Evolutionary conservation across 768 basidiomycete species (phyloP), one percentile per base, ranked within the genome.

Genomic region (Mycena albidolilacea): DNA sequence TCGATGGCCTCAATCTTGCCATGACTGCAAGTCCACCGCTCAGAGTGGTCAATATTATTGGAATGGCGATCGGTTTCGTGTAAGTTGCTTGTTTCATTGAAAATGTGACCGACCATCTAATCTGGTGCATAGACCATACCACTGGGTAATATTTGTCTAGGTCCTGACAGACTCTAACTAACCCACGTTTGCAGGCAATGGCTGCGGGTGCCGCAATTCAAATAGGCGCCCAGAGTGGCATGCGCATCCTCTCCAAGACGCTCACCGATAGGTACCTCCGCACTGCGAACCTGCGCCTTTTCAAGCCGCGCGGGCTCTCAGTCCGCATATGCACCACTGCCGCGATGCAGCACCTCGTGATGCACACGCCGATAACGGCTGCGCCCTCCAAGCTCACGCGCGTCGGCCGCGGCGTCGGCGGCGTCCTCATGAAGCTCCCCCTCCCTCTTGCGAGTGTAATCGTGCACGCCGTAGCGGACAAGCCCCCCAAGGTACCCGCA

Each of bases 21-120:
- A 80, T 80, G 70, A 77, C 76, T 5, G 79, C 78, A 0, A 77
- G 77, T 61, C 79, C 79, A 3, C 79, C 79, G 7, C 76, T 80
- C 19, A 72, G 78, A 30, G 73, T 79, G 10, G 77, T 79, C 2
- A 70, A 77, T 57, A 52, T 77, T 15, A 75, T 68, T 8, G 79
- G 78, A 0, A 67, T 76, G 67, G 68, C 71, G 0, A 72, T 80
- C 11, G 79, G 78, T 23, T 79, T 79, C 48, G 76, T 80, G 78
- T 77, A 59, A 12, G 77, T 65, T 19, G 7, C 37, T 21, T 35
- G 7, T 15, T 14, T 17, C 19, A 37, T 43, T 12, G 41, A n/a
- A 10, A 19, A 30, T n/a, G 30, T 30, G 30, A 30, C 30, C 30
- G 35, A 39, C 38, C 30, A 35, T 14, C 30, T 64, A 14, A 57